phyloP scores from a whole-genome alignment of 2,329 filamentous ascomycete species.

The Aspergillus sp. region DNA sequence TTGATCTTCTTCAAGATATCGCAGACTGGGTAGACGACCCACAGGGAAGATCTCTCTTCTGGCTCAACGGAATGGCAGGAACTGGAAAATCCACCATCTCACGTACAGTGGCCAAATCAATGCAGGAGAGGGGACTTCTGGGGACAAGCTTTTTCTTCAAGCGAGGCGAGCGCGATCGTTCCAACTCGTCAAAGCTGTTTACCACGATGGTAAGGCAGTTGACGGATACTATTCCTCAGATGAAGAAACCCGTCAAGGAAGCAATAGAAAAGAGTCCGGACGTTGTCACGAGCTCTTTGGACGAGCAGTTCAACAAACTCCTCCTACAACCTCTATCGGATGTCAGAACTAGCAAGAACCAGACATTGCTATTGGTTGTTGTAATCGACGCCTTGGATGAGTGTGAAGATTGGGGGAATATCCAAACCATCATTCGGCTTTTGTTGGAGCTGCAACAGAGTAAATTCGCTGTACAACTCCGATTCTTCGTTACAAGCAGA shows the following conservation, averaged over 20 bases:
- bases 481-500: slow-evolving; percentile 21
- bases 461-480: slow-evolving; percentile 6
- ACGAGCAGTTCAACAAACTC: background rate
- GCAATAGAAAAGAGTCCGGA: background rate
- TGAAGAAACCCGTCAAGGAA: background rate
- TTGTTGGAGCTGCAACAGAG: slow-evolving; percentile 6
- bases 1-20: slow-evolving; percentile 18
- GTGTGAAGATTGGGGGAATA: slow-evolving; percentile 11
- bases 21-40: slow-evolving; percentile 10
- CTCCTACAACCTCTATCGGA: background rate
- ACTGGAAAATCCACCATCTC: slow-evolving; percentile 12
- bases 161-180: slow-evolving; percentile 1
- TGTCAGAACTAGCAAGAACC: background rate
- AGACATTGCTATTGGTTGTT: slow-evolving; percentile 1
- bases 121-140: slow-evolving; percentile 3
- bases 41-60: slow-evolving; percentile 6
- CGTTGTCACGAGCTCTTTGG: background rate
- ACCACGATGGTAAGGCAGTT: background rate
- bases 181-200: background rate
- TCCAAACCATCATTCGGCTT: slow-evolving; percentile 16
- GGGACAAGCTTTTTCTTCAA: slow-evolving; percentile 16
- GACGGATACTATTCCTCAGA: background rate
- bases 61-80: slow-evolving; percentile 5
- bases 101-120: slow-evolving; percentile 5
- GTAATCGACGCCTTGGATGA: slow-evolving; percentile 26